Evolutionary conservation across 139 green algal genomes (phyloP).

Genomic region (Chlorella sp.): DNA sequence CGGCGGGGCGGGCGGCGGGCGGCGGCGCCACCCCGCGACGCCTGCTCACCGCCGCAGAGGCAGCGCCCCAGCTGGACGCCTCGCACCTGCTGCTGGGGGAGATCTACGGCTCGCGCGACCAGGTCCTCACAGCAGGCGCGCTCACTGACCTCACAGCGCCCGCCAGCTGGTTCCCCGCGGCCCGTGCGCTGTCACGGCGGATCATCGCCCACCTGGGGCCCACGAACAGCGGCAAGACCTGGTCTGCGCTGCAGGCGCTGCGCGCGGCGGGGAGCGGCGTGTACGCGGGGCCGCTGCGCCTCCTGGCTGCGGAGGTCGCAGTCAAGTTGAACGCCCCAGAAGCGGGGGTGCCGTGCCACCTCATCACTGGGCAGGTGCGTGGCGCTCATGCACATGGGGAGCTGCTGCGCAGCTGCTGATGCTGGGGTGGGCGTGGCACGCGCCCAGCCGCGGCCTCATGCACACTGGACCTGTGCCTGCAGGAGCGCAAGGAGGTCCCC

Average conservation of each 20-base stretch:
- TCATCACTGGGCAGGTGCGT: constrained; percentile 75
- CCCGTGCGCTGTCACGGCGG: constrained; percentile 68
- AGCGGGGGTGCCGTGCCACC: constrained; percentile 41
- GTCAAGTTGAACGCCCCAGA: constrained; percentile 49
- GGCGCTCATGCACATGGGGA: too few relatives aligned
- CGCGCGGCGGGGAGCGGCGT: constrained; percentile 60
- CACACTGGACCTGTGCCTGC: too few relatives aligned
- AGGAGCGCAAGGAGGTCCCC: constrained; percentile 71
- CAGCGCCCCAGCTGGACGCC: too few relatives aligned
- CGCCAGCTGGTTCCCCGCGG: constrained; percentile 72
- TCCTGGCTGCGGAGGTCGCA: constrained; percentile 89
- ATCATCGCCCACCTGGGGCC: constrained; percentile 91
- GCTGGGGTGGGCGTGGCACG: too few relatives aligned
- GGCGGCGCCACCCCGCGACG: too few relatives aligned
- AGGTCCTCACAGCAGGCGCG: too few relatives aligned
- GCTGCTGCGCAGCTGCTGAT: too few relatives aligned
- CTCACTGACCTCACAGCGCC: constrained; percentile 19
- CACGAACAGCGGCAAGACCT: constrained; percentile 97
- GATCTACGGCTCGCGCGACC: too few relatives aligned
- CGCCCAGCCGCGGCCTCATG: too few relatives aligned
- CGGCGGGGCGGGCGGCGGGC: too few relatives aligned
- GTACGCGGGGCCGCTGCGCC: constrained; percentile 90
- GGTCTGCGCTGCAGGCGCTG: constrained; percentile 73
- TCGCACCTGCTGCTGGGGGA: too few relatives aligned
- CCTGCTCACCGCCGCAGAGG: too few relatives aligned